Base-by-base conservation (phyloP, 805 yeast species). In the Spathaspora arborariae region DNA sequence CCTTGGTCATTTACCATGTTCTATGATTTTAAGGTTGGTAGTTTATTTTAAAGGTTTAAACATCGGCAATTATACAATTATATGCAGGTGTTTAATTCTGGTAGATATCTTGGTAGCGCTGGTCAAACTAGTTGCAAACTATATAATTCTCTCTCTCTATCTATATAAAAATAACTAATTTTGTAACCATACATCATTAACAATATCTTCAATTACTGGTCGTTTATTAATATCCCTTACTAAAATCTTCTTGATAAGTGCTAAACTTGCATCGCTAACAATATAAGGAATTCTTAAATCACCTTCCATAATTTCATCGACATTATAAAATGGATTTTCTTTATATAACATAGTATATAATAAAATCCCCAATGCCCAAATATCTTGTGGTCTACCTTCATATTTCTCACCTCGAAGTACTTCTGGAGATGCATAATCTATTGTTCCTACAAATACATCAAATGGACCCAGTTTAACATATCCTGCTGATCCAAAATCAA, bases 361-460 rank as follows among this genome's bases (percentile, higher is more conserved):
- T 47, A 94, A 70, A 19, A 94, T 87, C 2, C 99, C 99, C 60
- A 92, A 74, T 0, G 98, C 96, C 99, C 99, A 94, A 2, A 91
- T 84, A 66, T 94, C 99, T 64, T 94, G 99, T 2, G 96, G 92
- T 61, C 81, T 85, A 19, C 99, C 99, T 44, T 82, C 89, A 59
- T 92, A 94, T 19, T 91, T 85, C 50, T 82, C 83, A 2, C 98
- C 99, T 44, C 83, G 77, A 30, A 94, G 72, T 0, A 94, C 96
- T 64, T 94, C 99, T 0, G 99, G 99, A 0, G 98, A 96, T 1
- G 98, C 98, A 64, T 92, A 94, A 64, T 94, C 97, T 39, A 94
- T 83, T 0, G 99, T 94, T 2, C 99, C 99, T 1, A 94, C 98
- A 67, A 94, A 92, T 4, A 94, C 96, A 55, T 92, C 96, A 67